Evolutionary conservation across 2,329 filamentous ascomycete species (phyloP).

Genomic region (Pyricularia sp.): DNA sequence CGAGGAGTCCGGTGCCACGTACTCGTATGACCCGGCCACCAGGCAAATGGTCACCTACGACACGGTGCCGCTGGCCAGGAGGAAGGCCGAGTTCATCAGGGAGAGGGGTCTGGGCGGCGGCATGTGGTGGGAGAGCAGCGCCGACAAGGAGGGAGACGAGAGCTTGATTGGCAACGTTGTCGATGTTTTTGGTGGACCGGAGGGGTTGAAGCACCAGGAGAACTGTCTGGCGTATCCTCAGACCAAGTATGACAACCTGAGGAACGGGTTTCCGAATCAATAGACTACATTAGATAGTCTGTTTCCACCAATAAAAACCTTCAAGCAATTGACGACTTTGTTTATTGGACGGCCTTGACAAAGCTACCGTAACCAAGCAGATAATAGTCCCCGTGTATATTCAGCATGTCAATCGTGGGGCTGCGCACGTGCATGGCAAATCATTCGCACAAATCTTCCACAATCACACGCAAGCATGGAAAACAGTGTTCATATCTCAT

Average conservation of each 20-base stretch:
- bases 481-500: not conserved
- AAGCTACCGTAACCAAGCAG: no score
- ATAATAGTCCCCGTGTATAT: no score
- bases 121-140: conserved; percentile 98
- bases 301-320: not conserved
- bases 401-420: no score
- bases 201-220: conserved; percentile 35
- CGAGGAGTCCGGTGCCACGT: conserved; percentile 56
- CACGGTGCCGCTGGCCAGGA: conserved; percentile 54
- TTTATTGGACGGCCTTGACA: no score
- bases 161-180: conserved; percentile 64
- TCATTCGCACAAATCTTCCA: not conserved
- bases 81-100: conserved; percentile 66
- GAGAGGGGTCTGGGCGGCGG: conserved; percentile 63
- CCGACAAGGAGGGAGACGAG: conserved; percentile 54
- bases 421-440: not conserved
- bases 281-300: not conserved
- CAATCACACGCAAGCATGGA: not conserved
- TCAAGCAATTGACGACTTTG: not conserved
- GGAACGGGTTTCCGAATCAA: conserved; percentile 38
- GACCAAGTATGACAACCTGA: conserved; percentile 63
- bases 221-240: conserved; percentile 57
- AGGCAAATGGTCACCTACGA: conserved; percentile 73
- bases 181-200: conserved; percentile 43
- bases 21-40: conserved; percentile 58